A percentile compares a stretch with the other conserved stretches of the same genome.
Conservation (phyloP, 228 moss, liverwort and hornwort genomes). For the Sphagnum magellanicum region DNA sequence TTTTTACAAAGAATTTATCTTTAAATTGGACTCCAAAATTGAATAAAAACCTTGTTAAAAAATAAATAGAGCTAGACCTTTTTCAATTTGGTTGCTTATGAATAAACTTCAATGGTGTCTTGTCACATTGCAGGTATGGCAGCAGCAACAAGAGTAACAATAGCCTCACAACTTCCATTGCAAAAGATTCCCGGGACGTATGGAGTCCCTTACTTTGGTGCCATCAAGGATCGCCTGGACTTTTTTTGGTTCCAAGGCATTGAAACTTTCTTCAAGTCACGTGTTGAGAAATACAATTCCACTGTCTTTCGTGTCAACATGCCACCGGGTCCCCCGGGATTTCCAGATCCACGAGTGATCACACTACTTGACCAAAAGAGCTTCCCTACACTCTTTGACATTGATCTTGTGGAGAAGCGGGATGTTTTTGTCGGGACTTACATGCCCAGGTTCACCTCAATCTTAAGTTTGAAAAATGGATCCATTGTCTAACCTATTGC, state of each 20-base stretch:
- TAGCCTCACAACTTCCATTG: conserved; percentile 20
- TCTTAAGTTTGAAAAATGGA: too few relatives aligned
- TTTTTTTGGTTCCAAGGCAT: conserved; percentile 61
- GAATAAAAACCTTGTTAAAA: too few relatives aligned
- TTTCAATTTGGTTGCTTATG: too few relatives aligned
- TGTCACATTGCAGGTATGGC: neutral
- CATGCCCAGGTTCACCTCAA: conserved; percentile 11
- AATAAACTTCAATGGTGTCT: too few relatives aligned
- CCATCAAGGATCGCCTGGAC: conserved; percentile 56
- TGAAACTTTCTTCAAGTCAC: conserved; percentile 34
- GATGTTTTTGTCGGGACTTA: conserved; percentile 54
- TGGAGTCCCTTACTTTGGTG: conserved; percentile 36
- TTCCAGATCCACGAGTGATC: conserved; percentile 36
- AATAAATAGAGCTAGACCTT: too few relatives aligned
- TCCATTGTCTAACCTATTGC: too few relatives aligned
- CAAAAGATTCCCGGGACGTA: conserved; percentile 55
- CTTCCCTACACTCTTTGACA: conserved; percentile 55
- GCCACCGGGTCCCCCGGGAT: conserved; percentile 53
- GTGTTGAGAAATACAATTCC: conserved; percentile 47
- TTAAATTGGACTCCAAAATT: too few relatives aligned
- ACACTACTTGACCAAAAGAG: conserved; percentile 59
- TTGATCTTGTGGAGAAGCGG: conserved; percentile 62
- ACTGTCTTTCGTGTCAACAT: conserved; percentile 66
- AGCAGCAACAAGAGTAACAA: neutral
- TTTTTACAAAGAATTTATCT: too few relatives aligned